Base-by-base conservation (phyloP, 257 asterid genomes). In the Capsicum rhomboideum region DNA sequence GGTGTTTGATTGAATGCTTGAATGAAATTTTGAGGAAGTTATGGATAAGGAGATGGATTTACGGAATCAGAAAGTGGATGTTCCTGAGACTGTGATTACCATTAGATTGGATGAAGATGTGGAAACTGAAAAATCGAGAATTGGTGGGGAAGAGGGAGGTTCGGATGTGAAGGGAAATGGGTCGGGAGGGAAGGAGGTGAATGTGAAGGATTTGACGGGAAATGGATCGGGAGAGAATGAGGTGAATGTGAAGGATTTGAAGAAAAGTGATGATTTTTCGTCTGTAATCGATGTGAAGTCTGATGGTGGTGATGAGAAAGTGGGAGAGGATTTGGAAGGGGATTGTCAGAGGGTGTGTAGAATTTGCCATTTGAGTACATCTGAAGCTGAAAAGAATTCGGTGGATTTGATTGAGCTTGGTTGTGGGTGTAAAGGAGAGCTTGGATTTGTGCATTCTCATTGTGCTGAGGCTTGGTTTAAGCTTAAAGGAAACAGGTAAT, bases 371-470 rank as follows among this genome's bases (percentile, higher is more conserved):
- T 85, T 93, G 93, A 94, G 78, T 86, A 89, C 87, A 9, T 88
- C 87, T 86, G 98, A 93, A 79, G 84, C 78, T 77, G 84, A 88
- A 5, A 80, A 86, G 23, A 79, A 58, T 68, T 75, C 71, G 29
- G 55, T 40, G n/a, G 97, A 90, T 83, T 85, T 96, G 89, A 89
- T 91, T 80, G 95, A 91, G 90, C 91, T 96, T 83, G 98, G 98
- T 28, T 96, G 99, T 87, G 97, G 92, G 8, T 94, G 99, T 87
- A 93, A 92, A 86, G 99, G 98, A 46, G 98, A 96, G 87, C 94
- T 94, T 74, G 94, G 94, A 28, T 89, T 89, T 85, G 97, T 93
- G 14, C 99, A 94, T 87, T 66, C 85, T 54, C 86, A 79, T 53
- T 94, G 99, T 86, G 95, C 97, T 6, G 94, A 94, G 85, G 91